These are phyloP conservation scores for Ogataea trehaloabstinens DNA, from an alignment of 805 yeast genomes.

Conservation along the genomic window DNA sequence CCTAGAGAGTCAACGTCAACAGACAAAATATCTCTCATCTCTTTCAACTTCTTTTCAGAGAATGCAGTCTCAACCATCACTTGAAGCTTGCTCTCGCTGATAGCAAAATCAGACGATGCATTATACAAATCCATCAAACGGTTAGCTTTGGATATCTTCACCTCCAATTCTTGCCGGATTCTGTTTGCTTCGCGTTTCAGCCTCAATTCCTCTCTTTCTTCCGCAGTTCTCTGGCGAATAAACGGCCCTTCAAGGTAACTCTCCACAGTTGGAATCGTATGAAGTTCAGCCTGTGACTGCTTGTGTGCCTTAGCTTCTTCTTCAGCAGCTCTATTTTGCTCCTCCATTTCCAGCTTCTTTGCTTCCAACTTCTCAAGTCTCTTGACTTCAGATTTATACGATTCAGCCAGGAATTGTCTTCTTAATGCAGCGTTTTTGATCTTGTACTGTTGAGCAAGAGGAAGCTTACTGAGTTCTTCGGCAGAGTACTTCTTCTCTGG, in stretches of 20 bases:
- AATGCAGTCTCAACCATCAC: slow-evolving; percentile 58
- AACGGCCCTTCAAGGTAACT: slow-evolving; percentile 63
- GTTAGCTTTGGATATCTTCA: slow-evolving; percentile 51
- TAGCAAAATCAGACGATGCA: slow-evolving; percentile 63
- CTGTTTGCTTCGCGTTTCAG: slow-evolving; percentile 71
- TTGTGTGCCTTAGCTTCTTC: slow-evolving; percentile 39
- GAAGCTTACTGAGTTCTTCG: slow-evolving; percentile 34
- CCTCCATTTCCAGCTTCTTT: slow-evolving; percentile 21
- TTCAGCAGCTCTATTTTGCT: slow-evolving; percentile 25
- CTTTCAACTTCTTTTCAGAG: slow-evolving; percentile 34
- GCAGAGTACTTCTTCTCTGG: slow-evolving; percentile 36
- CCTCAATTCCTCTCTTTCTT: slow-evolving; percentile 55
- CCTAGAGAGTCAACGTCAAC: slow-evolving; percentile 22
- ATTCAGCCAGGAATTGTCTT: slow-evolving; percentile 64
- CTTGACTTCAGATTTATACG: slow-evolving; percentile 43
- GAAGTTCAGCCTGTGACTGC: slow-evolving; percentile 49
- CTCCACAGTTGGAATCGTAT: slow-evolving; percentile 81
- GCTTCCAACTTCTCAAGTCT: slow-evolving; percentile 34
- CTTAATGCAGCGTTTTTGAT: slow-evolving; percentile 61
- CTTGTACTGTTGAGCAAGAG: slow-evolving; percentile 44
- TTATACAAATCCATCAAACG: slow-evolving; percentile 70
- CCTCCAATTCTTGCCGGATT: slow-evolving; percentile 48
- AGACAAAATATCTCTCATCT: slow-evolving; percentile 15
- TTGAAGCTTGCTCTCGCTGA: slow-evolving; percentile 65
- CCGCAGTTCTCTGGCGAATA: slow-evolving; percentile 69